Evolutionary conservation across 305 asterid genomes (phyloP), one percentile per base, ranked within the genome.

Genomic region (Plantago lanceolata): DNA sequence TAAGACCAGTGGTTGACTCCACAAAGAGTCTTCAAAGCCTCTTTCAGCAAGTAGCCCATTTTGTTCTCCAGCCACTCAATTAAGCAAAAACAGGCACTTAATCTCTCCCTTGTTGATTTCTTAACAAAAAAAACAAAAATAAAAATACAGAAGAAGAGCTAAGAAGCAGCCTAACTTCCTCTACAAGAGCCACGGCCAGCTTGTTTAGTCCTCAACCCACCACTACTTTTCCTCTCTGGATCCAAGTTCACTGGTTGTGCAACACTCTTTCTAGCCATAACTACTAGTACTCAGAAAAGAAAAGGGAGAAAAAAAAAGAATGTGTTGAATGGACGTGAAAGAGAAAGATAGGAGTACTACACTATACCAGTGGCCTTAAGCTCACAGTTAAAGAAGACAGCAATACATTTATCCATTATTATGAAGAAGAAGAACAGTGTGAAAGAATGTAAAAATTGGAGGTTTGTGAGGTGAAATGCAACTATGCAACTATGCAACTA

Each of bases 101-200:
- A 40, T 40, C 47, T 8, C 12, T 40, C 12, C 16, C 14, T 40
- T n/a, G n/a, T n/a, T n/a, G n/a, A n/a, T n/a, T 40, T 13, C 28
- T 24, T 24, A 24, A 40, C 47, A 15, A 40, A 16, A 40, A 40
- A 40, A 8, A 40, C 2, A 40, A 40, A 40, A 40, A 40, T 11
- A 1, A 2, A 40, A 40, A 37, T 8, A 40, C 12, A 13, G 0
- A 1, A 50, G 2, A 8, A 12, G 19, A 3, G 26, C 12, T 49
- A 49, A 53, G 0, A 4, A 53, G 12, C 2, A 40, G 61, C 66
- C 99, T 93, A 93, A 89, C 99, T 89, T 75, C 99, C 99, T 67
- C 99, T 79, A 78, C 97, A 93, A 82, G 99, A 93, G 20, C 92
- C 96, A 62, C 99, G 90, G 37, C 99, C 99, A 57, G 99, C 99